A percentile compares a stretch with the other conserved stretches of the same genome.
phyloP scores from a whole-genome alignment of 768 basidiomycete species.

The Lentinus brumalis region DNA sequence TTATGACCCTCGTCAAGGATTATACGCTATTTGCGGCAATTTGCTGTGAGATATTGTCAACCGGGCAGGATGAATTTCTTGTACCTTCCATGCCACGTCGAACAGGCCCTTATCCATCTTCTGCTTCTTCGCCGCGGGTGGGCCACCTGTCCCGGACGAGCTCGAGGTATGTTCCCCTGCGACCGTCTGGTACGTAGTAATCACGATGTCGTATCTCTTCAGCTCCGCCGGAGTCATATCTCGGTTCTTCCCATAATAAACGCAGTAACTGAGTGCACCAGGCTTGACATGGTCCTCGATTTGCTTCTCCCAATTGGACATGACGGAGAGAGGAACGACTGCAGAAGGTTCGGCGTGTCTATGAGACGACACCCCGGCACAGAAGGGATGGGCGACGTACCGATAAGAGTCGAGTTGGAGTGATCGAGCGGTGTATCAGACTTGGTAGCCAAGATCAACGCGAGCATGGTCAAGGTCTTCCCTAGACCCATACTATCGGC shows the following conservation, averaged over 20 bases:
- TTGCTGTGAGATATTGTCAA: neutral
- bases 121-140: constrained; percentile 57
- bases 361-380: neutral
- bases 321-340: constrained; percentile 83
- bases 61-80: too few species aligned
- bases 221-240: constrained; percentile 59
- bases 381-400: constrained; percentile 40
- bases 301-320: constrained; percentile 90
- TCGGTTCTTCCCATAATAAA: constrained; percentile 77
- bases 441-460: constrained; percentile 79
- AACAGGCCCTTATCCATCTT: constrained; percentile 63
- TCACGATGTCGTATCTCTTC: constrained; percentile 71
- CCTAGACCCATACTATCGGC: constrained; percentile 92
- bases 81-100: constrained; percentile 79
- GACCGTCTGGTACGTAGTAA: constrained; percentile 83
- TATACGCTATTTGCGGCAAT: constrained; percentile 50
- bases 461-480: constrained; percentile 88
- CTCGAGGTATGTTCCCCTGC: constrained; percentile 49
- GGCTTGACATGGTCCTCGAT: constrained; percentile 69
- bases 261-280: constrained; percentile 52
- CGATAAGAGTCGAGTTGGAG: constrained; percentile 77
- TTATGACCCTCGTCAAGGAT: constrained; percentile 89
- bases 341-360: neutral
- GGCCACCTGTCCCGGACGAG: constrained; percentile 23
- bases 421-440: constrained; percentile 55